Evolutionary conservation across 2,329 filamentous ascomycete genomes (phyloP), one percentile per base, ranked within the genome.

Genomic region (Ophiostoma piceae): DNA sequence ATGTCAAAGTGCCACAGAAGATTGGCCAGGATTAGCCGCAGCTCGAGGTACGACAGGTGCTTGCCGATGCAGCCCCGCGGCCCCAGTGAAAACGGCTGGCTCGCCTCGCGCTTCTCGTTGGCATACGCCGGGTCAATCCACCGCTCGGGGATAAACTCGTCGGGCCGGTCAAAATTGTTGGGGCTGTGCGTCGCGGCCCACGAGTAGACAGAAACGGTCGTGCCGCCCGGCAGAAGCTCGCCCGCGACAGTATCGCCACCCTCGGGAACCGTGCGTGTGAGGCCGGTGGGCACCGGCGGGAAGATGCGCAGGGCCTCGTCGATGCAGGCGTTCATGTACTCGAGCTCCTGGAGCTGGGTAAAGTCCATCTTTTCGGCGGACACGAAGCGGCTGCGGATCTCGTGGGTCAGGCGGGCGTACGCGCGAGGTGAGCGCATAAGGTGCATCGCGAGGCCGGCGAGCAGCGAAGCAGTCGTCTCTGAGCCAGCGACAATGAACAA

Each of bases 61-160:
- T 26, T 57, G 51, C 51, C 51, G 22, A 57, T 57, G 3, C 51
- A 57, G n/a, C 51, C n/a, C n/a, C 51, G 51, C 51, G 51, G 51
- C 8, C 51, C 51, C 3, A 57, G 51, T 1, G 51, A 57, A n/a
- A 57, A 57, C 8, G 51, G n/a, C n/a, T 57, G 51, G n/a, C 60
- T 57, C 2, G 51, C 51, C n/a, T 57, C 51, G n/a, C n/a, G 51
- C 22, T 78, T 79, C 72, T 86, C 84, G n/a, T 73, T 69, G 1
- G 74, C 74, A 73, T 80, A 85, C 7, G 75, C 72, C 14, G 80
- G 78, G 39, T 71, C 71, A 26, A 71, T 1, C 78, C 78, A 79
- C 32, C 78, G 74, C 51, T 80, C 78, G 11, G 78, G 79, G 32
- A 78, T 75, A 66, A 79, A 80, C 1, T 71, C 69, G 26, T 74